A percentile compares a stretch with the other conserved stretches of the same genome.
These are phyloP conservation scores for Trichosanthes cucumerina DNA, from an alignment of 306 rosid species.

Conservation along the genomic window DNA sequence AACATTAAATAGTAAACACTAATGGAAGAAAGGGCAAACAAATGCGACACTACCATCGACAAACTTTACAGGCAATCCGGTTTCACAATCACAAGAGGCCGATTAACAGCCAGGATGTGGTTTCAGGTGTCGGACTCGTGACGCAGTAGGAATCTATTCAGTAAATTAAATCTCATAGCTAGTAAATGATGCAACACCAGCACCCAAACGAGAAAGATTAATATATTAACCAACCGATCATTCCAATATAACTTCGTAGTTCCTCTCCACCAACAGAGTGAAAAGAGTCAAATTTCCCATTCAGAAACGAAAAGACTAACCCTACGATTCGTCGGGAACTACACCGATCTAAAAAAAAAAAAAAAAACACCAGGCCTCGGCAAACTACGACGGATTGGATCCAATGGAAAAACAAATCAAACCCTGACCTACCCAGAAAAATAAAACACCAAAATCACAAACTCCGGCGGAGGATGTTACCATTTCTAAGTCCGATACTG, in stretches of 20 bases:
- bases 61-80: neutral
- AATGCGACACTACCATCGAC: neutral
- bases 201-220: neutral
- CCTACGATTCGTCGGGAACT: neutral
- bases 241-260: neutral
- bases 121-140: neutral
- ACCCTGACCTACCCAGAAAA: neutral
- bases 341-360: neutral
- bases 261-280: neutral
- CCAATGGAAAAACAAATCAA: neutral
- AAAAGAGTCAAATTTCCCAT: conserved; percentile 7
- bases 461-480: conserved; percentile 9
- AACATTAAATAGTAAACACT: neutral
- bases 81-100: neutral
- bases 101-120: neutral
- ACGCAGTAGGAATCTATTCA: neutral
- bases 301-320: neutral
- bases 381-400: neutral
- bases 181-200: neutral
- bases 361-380: neutral
- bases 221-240: neutral
- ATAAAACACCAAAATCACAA: neutral
- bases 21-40: neutral
- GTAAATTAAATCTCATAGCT: neutral
- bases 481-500: conserved; percentile 67